These are phyloP conservation scores for Lagenidium sp. DNA, from an alignment of 352 stramenopile genomes.

Conservation along the genomic window DNA sequence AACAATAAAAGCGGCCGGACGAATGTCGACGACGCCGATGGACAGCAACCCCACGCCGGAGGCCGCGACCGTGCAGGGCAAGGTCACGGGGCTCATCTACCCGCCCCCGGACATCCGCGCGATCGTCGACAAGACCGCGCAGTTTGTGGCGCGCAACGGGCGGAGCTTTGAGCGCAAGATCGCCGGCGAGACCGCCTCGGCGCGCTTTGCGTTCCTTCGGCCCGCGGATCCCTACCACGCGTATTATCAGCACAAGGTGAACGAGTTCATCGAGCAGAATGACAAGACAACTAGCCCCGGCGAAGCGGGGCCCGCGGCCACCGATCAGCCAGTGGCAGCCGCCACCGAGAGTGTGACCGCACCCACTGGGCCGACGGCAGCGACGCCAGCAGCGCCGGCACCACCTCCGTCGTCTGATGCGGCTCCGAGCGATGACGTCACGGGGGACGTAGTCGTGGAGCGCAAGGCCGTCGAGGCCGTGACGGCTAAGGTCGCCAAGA, in stretches of 20 bases:
- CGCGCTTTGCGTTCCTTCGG: constrained; percentile 98
- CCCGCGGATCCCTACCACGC: constrained; percentile 94
- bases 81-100: constrained; percentile 91
- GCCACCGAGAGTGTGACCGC: background rate
- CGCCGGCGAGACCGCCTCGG: constrained; percentile 90
- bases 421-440: constrained; percentile 17
- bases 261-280: constrained; percentile 61
- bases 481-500: constrained; percentile 82
- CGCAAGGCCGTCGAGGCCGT: constrained; percentile 78
- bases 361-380: too few relatives aligned
- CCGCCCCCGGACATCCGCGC: constrained; percentile 96
- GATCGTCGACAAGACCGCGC: constrained; percentile 97
- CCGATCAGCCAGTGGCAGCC: constrained; percentile 16
- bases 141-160: constrained; percentile 98
- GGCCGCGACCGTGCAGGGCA: constrained; percentile 45
- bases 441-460: constrained; percentile 64
- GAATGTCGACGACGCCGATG: background rate
- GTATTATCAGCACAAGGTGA: constrained; percentile 98
- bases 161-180: constrained; percentile 97
- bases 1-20: background rate
- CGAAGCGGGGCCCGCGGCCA: constrained; percentile 6
- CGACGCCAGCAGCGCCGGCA: too few relatives aligned
- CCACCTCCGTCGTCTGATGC: constrained; percentile 6
- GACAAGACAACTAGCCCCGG: constrained; percentile 5
- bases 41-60: constrained; percentile 8